Conservation (phyloP, 768 basidiomycete species). For the Trametes villosa region DNA sequence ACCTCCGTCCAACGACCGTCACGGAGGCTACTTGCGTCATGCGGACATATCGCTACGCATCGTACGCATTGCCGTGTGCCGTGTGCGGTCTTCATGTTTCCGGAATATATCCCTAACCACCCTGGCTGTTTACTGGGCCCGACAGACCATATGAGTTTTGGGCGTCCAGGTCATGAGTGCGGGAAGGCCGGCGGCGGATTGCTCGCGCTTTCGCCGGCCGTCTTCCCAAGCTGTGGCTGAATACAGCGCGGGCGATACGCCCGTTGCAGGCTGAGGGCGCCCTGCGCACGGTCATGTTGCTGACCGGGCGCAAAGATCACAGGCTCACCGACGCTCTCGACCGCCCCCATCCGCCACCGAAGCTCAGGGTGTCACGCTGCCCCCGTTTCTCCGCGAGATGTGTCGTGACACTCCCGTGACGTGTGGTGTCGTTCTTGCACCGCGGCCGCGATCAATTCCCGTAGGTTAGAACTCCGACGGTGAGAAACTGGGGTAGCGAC, state of each 20-base stretch:
- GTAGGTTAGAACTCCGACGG: slow-evolving; percentile 19
- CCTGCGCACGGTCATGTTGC: background rate
- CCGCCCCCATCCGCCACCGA: slow-evolving; percentile 17
- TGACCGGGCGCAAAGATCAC: slow-evolving; percentile 6
- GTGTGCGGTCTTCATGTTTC: no score
- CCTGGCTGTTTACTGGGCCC: background rate
- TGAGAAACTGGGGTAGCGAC: slow-evolving; percentile 19
- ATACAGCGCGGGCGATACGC: background rate
- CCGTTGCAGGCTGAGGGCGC: background rate
- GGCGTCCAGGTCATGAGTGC: slow-evolving; percentile 10
- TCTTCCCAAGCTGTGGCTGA: slow-evolving; percentile 12
- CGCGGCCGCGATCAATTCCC: slow-evolving; percentile 13
- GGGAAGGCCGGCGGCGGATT: slow-evolving; percentile 9
- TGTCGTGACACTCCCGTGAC: slow-evolving; percentile 18
- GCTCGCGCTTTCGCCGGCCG: slow-evolving; percentile 2
- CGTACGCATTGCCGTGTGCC: no score
- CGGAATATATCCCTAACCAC: background rate
- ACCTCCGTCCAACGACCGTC: background rate
- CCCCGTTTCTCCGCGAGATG: background rate
- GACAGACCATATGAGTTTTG: slow-evolving; percentile 2
- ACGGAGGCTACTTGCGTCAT: background rate
- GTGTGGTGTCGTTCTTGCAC: slow-evolving; percentile 10
- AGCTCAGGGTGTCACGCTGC: slow-evolving; percentile 12
- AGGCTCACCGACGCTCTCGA: slow-evolving; percentile 7
- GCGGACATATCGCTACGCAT: background rate